phyloP scores from a whole-genome alignment of 108 stramenopile genomes.

The Cyclotella kingstonii region DNA sequence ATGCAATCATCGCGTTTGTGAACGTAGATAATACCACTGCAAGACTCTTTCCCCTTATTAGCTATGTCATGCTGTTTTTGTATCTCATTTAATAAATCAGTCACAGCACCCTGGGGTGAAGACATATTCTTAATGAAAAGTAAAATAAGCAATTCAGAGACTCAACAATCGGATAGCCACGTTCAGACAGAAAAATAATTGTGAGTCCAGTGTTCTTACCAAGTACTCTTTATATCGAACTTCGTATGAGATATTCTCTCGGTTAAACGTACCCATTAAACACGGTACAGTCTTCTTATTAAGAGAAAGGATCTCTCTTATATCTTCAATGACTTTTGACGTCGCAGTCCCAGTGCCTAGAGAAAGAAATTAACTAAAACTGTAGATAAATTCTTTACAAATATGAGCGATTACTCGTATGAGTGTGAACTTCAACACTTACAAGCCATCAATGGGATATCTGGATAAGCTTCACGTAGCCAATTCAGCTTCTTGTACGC shows the following conservation, averaged over 20 bases:
- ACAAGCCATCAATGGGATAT: conserved; percentile 81
- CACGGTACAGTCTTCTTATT: conserved; percentile 29
- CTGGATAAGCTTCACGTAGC: conserved; percentile 76
- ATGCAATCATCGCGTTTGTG: conserved; percentile 86
- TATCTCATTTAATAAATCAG: conserved; percentile 53
- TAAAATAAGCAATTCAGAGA: neutral
- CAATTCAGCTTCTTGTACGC: conserved; percentile 65
- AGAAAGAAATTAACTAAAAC: neutral
- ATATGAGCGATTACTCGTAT: neutral
- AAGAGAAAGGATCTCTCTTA: conserved; percentile 59
- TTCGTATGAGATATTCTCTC: conserved; percentile 90
- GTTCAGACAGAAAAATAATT: neutral
- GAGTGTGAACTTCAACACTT: neutral
- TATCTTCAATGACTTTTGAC: conserved; percentile 77
- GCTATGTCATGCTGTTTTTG: conserved; percentile 55
- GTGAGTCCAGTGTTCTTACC: neutral
- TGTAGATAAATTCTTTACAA: neutral
- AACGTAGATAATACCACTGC: conserved; percentile 93
- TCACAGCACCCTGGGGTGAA: conserved; percentile 42
- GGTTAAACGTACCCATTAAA: conserved; percentile 84
- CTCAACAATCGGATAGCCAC: neutral
- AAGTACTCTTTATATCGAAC: conserved; percentile 4
- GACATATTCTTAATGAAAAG: conserved; percentile 42
- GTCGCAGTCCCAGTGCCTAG: conserved; percentile 95
- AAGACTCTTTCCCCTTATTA: conserved; percentile 28